Conservation (phyloP, 192 early-diverging fungal genomes). For the Phlyctochytrium bullatum region DNA sequence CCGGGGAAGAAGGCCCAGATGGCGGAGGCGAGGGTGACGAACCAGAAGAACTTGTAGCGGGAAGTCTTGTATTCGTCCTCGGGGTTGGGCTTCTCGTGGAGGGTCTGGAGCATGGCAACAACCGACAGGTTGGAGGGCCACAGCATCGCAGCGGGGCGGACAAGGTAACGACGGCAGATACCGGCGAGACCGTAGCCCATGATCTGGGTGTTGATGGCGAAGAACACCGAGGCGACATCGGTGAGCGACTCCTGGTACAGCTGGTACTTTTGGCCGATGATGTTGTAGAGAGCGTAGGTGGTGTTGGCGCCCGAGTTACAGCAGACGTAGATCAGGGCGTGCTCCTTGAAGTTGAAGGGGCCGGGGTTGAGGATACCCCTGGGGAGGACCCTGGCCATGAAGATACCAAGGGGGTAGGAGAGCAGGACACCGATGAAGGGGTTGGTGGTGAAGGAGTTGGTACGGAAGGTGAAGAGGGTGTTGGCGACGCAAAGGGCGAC, state of each 20-base stretch:
- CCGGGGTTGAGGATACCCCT: conserved; percentile 25
- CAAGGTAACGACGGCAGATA: conserved; percentile 69
- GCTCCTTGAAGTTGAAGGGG: conserved; percentile 87
- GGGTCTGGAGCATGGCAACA: conserved; percentile 74
- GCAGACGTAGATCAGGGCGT: conserved; percentile 71
- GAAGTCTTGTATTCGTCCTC: conserved; percentile 19
- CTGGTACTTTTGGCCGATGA: too few relatives aligned
- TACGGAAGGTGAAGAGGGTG: conserved; percentile 76
- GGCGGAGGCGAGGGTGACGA: conserved; percentile 36
- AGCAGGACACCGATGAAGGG: conserved; percentile 74
- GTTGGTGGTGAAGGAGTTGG: conserved; percentile 68
- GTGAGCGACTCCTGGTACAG: conserved; percentile 17
- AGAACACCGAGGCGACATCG: conserved; percentile 20
- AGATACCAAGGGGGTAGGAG: conserved; percentile 67
- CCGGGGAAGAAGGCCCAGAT: conserved; percentile 61
- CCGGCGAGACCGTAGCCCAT: conserved; percentile 67
- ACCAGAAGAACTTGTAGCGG: conserved; percentile 31
- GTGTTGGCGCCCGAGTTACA: background rate
- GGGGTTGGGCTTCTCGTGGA: conserved; percentile 68
- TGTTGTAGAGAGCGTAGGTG: too few relatives aligned
- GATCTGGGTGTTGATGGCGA: conserved; percentile 62
- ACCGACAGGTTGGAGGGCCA: conserved; percentile 77
- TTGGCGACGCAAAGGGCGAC: conserved; percentile 22
- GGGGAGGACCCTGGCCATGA: conserved; percentile 46
- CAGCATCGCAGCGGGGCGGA: conserved; percentile 78